Conservation (phyloP, 768 basidiomycete species). For the Galerina sulciceps region DNA sequence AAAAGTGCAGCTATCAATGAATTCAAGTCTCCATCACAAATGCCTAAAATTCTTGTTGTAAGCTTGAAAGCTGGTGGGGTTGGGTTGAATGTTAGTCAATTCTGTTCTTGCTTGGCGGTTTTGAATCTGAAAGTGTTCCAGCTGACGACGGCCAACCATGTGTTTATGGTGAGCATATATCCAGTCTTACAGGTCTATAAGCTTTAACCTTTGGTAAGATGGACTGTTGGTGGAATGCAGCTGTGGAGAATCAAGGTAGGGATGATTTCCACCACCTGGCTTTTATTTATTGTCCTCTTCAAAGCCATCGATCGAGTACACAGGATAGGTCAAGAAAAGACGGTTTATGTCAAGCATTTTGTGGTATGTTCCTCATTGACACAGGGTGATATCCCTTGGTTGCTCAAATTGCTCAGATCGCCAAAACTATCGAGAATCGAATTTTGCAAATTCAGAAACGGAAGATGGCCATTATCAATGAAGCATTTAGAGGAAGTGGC, state of each 20-base stretch:
- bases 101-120: neutral
- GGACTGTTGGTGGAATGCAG: slow-evolving; percentile 94
- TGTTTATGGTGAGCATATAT: slow-evolving; percentile 71
- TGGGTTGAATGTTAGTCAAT: slow-evolving; percentile 71
- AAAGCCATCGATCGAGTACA: slow-evolving; percentile 84
- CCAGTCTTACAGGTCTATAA: neutral
- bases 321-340: slow-evolving; percentile 80
- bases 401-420: slow-evolving; percentile 54
- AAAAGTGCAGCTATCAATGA: slow-evolving; percentile 74
- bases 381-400: neutral
- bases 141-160: slow-evolving; percentile 83
- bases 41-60: slow-evolving; percentile 76
- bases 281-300: neutral
- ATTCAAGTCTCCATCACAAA: slow-evolving; percentile 72
- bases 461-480: slow-evolving; percentile 86
- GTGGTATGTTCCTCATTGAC: slow-evolving; percentile 53
- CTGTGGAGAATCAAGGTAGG: slow-evolving; percentile 78
- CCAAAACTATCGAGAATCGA: slow-evolving; percentile 78
- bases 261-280: neutral
- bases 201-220: slow-evolving; percentile 50
- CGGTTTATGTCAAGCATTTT: slow-evolving; percentile 85
- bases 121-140: slow-evolving; percentile 25
- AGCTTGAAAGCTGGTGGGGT: slow-evolving; percentile 93
- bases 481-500: slow-evolving; percentile 72
- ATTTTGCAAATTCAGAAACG: slow-evolving; percentile 84